Evolutionary conservation across 495 filamentous ascomycete genomes (phyloP).

Genomic region (Recurvomyces mirabilis): DNA sequence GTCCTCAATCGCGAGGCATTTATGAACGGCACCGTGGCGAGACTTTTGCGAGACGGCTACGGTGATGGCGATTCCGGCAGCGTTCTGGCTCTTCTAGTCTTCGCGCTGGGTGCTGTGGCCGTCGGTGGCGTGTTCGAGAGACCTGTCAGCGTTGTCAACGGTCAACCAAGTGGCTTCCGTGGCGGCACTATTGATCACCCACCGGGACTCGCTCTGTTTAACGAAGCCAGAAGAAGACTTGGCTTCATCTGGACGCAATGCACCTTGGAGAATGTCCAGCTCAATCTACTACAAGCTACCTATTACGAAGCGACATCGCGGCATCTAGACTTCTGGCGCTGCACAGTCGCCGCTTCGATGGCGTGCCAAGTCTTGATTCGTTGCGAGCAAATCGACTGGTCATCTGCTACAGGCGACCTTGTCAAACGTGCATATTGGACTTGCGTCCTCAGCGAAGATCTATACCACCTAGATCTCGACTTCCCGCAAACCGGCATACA

Average conservation of each 20-base stretch:
- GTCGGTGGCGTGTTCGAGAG: conserved; percentile 37
- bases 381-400: conserved; percentile 39
- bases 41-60: conserved; percentile 39
- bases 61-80: conserved; percentile 35
- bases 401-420: conserved; percentile 37
- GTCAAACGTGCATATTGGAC: conserved; percentile 47
- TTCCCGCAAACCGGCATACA: conserved; percentile 44
- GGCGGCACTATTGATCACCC: conserved; percentile 39
- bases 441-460: conserved; percentile 48
- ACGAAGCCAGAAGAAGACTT: conserved; percentile 47
- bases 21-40: conserved; percentile 34
- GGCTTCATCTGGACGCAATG: conserved; percentile 45
- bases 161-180: conserved; percentile 41
- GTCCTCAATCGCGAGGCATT: conserved; percentile 45
- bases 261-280: conserved; percentile 47
- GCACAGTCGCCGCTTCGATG: conserved; percentile 40
- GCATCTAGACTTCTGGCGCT: conserved; percentile 47
- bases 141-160: conserved; percentile 34
- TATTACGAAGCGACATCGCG: conserved; percentile 16
- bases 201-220: conserved; percentile 46
- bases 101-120: conserved; percentile 45
- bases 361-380: conserved; percentile 42
- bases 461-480: conserved; percentile 44
- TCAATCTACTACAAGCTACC: conserved; percentile 35
- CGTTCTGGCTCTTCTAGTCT: conserved; percentile 43